Evolutionary conservation across 2,329 filamentous ascomycete genomes (phyloP).

Genomic region (Colletotrichum acutatum): DNA sequence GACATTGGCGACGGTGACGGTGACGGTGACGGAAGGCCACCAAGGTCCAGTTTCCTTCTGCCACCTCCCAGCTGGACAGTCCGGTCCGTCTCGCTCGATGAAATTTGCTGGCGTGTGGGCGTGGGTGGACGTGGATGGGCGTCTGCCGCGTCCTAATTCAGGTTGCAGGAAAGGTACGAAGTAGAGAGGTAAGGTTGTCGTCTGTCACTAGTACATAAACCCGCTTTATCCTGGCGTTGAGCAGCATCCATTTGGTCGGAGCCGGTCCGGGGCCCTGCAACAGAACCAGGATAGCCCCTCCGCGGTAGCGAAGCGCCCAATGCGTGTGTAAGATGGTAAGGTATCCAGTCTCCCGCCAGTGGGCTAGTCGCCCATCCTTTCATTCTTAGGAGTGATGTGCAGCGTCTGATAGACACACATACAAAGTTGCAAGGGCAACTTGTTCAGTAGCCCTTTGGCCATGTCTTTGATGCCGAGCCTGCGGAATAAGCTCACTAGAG

Average conservation of each 20-base stretch:
- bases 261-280: neutral
- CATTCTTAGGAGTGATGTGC: slow-evolving; percentile 3
- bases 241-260: neutral
- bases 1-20: neutral
- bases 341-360: neutral
- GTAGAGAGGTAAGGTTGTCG: neutral
- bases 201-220: neutral
- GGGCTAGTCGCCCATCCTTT: neutral
- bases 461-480: neutral
- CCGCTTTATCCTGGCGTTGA: neutral
- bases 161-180: neutral
- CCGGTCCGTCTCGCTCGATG: neutral
- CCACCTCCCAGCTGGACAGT: neutral
- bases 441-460: neutral
- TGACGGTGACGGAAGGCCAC: neutral
- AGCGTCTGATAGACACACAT: neutral
- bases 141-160: neutral
- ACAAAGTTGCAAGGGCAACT: neutral
- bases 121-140: neutral
- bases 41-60: neutral
- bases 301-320: neutral
- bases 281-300: neutral
- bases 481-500: neutral
- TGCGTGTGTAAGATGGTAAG: neutral
- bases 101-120: neutral